phyloP scores from a whole-genome alignment of 371 early-diverging fungal species.

The Mucor irregularis region DNA sequence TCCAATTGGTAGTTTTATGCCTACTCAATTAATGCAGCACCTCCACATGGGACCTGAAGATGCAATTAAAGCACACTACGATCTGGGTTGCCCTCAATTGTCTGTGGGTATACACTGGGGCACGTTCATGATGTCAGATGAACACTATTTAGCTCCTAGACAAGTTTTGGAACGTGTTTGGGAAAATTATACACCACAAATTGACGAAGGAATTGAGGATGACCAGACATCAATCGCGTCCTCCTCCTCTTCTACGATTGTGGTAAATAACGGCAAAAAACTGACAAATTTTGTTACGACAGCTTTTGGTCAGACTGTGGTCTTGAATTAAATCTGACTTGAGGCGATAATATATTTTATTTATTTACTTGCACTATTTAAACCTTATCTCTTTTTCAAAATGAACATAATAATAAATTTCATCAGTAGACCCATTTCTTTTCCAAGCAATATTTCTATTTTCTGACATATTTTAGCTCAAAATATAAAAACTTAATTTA shows the following conservation, averaged over 20 bases:
- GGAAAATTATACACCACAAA: constrained; percentile 4
- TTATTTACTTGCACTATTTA: too few species aligned
- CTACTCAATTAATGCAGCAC: constrained; percentile 54
- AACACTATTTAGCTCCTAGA: constrained; percentile 68
- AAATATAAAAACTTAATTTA: too few species aligned
- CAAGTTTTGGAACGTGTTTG: constrained; percentile 36
- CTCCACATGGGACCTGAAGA: constrained; percentile 62
- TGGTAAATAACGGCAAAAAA: neutral
- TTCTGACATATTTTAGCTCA: too few species aligned
- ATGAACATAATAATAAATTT: too few species aligned
- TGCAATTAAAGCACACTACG: constrained; percentile 54
- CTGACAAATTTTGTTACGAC: constrained; percentile 28
- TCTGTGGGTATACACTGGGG: constrained; percentile 67
- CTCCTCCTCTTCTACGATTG: neutral
- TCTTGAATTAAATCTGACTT: constrained; percentile 11
- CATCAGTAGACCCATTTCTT: too few species aligned
- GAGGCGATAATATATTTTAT: too few species aligned
- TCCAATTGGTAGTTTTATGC: constrained; percentile 62
- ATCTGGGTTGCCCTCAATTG: constrained; percentile 36
- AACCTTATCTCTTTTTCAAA: too few species aligned
- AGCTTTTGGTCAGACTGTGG: constrained; percentile 29
- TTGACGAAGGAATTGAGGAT: neutral
- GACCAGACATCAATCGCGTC: neutral
- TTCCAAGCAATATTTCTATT: too few species aligned
- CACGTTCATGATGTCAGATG: constrained; percentile 67